Evolutionary conservation across 106 monocot species (phyloP).

Genomic region (Triglochin maritima): DNA sequence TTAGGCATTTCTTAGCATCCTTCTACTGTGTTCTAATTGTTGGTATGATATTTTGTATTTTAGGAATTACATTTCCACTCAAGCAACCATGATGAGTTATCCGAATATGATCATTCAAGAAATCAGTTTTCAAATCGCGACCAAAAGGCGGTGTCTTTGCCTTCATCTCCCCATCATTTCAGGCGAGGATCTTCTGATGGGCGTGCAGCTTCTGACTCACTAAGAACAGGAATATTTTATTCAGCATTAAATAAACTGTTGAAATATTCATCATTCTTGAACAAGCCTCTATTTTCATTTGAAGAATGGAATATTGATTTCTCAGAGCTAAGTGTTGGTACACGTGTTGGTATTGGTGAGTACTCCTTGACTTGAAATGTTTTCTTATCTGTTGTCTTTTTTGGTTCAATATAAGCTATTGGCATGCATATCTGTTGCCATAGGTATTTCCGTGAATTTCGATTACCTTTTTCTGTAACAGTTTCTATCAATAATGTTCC

Average conservation of each 20-base stretch:
- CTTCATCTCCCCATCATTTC: conserved; percentile 76
- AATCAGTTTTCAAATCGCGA: conserved; percentile 41
- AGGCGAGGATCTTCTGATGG: conserved; percentile 32
- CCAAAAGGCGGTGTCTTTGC: conserved; percentile 75
- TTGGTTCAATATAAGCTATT: neutral
- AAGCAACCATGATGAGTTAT: conserved; percentile 26
- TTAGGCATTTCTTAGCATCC: neutral
- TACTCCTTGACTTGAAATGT: neutral
- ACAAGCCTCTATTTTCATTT: conserved; percentile 65
- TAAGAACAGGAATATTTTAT: conserved; percentile 23
- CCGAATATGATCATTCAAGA: conserved; percentile 22
- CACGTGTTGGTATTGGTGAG: conserved; percentile 55
- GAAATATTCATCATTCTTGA: conserved; percentile 52
- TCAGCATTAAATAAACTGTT: conserved; percentile 64
- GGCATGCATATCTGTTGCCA: neutral
- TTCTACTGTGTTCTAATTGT: neutral
- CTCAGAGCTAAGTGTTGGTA: conserved; percentile 77
- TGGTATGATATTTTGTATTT: conserved; percentile 4
- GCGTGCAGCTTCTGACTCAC: conserved; percentile 32
- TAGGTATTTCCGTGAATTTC: no score
- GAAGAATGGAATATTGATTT: conserved; percentile 85
- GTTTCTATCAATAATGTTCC: no score
- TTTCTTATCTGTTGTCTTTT: neutral
- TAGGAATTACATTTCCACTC: conserved; percentile 27
- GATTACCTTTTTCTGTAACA: no score